Evolutionary conservation across 1,284 basidiomycete genomes (phyloP).

Genomic region (Ustilago trichophora): DNA sequence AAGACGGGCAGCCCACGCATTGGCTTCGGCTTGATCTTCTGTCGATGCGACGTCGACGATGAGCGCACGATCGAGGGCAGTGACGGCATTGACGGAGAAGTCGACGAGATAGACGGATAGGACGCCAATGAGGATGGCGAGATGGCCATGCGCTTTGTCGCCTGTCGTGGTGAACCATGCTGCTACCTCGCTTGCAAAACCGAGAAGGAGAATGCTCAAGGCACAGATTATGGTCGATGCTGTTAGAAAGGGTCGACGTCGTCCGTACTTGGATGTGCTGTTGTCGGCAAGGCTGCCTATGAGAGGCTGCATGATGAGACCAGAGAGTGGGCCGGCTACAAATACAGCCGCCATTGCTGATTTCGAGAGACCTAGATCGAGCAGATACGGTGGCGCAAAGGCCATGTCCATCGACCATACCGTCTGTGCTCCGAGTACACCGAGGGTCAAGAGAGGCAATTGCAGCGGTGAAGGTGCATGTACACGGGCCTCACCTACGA

Average conservation of each 20-base stretch:
- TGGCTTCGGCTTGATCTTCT: conserved; percentile 80
- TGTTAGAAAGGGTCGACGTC: conserved; percentile 66
- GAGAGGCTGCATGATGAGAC: conserved; percentile 66
- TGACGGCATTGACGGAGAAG: conserved; percentile 90
- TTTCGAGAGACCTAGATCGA: conserved; percentile 59
- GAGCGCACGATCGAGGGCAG: conserved; percentile 83
- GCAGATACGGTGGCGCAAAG: conserved; percentile 58
- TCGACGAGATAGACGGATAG: conserved; percentile 88
- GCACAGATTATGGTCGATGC: conserved; percentile 57
- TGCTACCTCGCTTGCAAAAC: conserved; percentile 62
- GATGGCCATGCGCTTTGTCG: conserved; percentile 28
- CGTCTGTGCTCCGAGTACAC: conserved; percentile 56
- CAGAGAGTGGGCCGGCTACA: conserved; percentile 59
- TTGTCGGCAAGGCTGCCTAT: conserved; percentile 65
- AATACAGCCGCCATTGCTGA: conserved; percentile 58
- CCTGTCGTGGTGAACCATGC: conserved; percentile 18
- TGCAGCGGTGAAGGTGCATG: conserved; percentile 27
- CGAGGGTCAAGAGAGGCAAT: conserved; percentile 55
- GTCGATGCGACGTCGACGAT: conserved; percentile 74
- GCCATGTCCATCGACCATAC: conserved; percentile 65
- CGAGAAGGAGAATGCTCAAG: conserved; percentile 62
- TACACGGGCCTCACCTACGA: conserved; percentile 37
- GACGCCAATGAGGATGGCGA: conserved; percentile 82
- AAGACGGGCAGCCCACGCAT: conserved; percentile 95
- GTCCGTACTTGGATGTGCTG: conserved; percentile 64